A percentile compares a stretch with the other conserved stretches of the same genome.
These are phyloP conservation scores for Polyplosphaeria fusca DNA, from an alignment of 495 filamentous ascomycete species.

Conservation along the genomic window DNA sequence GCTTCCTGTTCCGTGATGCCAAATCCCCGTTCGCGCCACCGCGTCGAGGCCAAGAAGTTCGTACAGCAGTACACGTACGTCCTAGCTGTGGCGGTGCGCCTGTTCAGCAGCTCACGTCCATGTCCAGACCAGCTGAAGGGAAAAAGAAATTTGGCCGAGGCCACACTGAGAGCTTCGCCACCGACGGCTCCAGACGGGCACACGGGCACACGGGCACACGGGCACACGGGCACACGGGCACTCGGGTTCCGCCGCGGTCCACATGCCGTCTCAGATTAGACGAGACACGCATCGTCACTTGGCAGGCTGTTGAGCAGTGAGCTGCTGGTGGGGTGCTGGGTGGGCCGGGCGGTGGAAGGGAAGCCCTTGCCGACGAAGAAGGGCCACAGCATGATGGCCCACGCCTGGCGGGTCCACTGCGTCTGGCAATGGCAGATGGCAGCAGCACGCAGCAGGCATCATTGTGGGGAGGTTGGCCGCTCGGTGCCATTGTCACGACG, in stretches of 20 bases:
- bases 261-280: slow-evolving; percentile 11
- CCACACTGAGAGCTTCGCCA: not conserved
- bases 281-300: slow-evolving; percentile 1
- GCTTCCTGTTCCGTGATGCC: no score
- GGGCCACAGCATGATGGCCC: no score
- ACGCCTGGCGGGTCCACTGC: no score
- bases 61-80: not conserved
- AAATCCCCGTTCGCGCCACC: no score
- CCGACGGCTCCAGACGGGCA: slow-evolving; percentile 19
- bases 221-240: no score
- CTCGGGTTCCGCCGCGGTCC: slow-evolving; percentile 19
- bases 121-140: slow-evolving; percentile 6
- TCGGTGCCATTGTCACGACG: slow-evolving; percentile 1
- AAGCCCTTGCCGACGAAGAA: slow-evolving; percentile 5
- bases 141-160: not conserved
- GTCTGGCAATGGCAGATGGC: no score
- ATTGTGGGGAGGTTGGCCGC: not conserved
- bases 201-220: no score
- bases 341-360: not conserved
- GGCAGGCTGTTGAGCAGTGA: not conserved
- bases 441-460: no score
- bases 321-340: not conserved
- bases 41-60: no score
- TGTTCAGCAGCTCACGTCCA: not conserved
- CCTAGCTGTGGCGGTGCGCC: slow-evolving; percentile 1